These are phyloP conservation scores for Phytophthora meadii DNA, from an alignment of 352 stramenopile species.

Conservation along the genomic window DNA sequence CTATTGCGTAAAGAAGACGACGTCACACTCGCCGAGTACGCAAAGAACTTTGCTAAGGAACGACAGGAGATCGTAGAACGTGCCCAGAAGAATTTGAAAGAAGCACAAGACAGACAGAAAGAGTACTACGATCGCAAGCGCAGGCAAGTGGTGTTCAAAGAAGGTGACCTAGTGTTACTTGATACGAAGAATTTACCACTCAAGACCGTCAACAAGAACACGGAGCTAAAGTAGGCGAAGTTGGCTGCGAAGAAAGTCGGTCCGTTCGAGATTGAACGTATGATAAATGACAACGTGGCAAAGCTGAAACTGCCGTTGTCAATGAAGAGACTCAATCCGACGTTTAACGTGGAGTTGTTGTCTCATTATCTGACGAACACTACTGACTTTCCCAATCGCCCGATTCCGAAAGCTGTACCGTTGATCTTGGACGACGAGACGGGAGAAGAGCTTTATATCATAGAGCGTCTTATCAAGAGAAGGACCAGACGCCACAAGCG, in stretches of 20 bases:
- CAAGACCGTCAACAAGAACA: slow-evolving; percentile 15
- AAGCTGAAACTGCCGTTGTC: slow-evolving; percentile 5
- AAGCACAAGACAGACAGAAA: slow-evolving; percentile 20
- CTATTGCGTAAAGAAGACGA: slow-evolving; percentile 3
- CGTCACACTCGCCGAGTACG: slow-evolving; percentile 11
- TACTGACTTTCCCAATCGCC: background rate
- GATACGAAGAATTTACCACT: slow-evolving; percentile 22
- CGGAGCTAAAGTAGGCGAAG: slow-evolving; percentile 15
- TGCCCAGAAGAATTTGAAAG: slow-evolving; percentile 10
- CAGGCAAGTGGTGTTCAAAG: slow-evolving; percentile 13
- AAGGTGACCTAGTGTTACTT: slow-evolving; percentile 11
- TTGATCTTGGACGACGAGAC: slow-evolving; percentile 5
- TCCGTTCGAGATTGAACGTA: slow-evolving; percentile 10
- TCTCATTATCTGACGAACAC: background rate
- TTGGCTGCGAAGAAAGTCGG: slow-evolving; percentile 15
- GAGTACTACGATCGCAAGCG: slow-evolving; percentile 24
- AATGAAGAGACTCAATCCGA: slow-evolving; percentile 11
- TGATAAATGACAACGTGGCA: slow-evolving; percentile 18
- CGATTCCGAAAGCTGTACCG: background rate
- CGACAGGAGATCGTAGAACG: slow-evolving; percentile 16
- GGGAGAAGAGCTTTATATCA: slow-evolving; percentile 12
- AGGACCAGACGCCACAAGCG: background rate
- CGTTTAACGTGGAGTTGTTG: slow-evolving; percentile 18
- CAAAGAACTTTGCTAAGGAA: slow-evolving; percentile 17
- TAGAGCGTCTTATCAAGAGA: slow-evolving; percentile 9